These are phyloP conservation scores for Saccharomycopsis crataegensis DNA, from an alignment of 1,139 yeast species.

Conservation along the genomic window DNA sequence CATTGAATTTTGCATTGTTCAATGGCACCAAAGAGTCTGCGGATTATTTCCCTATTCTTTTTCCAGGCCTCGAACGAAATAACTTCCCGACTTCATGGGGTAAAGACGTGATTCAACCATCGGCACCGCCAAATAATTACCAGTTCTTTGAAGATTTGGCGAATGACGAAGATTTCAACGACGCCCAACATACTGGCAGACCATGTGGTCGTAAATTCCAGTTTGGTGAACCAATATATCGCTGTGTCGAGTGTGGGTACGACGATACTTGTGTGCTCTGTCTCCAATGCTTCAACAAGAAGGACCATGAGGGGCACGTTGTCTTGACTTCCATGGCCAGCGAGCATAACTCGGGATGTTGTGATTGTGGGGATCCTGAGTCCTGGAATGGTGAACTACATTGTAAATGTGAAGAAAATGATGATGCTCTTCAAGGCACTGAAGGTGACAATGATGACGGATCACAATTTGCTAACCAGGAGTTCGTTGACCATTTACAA, in stretches of 20 bases:
- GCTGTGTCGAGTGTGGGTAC: slow-evolving; percentile 62
- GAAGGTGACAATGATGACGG: background rate
- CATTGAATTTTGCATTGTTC: slow-evolving; percentile 3
- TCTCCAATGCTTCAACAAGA: slow-evolving; percentile 57
- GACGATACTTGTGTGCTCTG: slow-evolving; percentile 75
- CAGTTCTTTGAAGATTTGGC: slow-evolving; percentile 1
- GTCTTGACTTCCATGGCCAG: slow-evolving; percentile 34
- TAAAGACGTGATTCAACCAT: background rate
- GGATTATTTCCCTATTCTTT: background rate
- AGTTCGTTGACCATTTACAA: slow-evolving; percentile 2
- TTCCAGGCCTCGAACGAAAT: background rate
- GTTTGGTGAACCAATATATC: slow-evolving; percentile 55
- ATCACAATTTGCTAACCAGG: background rate
- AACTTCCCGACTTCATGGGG: background rate
- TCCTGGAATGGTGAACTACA: slow-evolving; percentile 46
- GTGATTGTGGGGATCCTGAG: slow-evolving; percentile 66
- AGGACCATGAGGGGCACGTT: slow-evolving; percentile 59
- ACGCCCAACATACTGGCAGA: slow-evolving; percentile 36
- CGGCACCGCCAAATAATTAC: background rate
- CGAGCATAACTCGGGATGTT: slow-evolving; percentile 50
- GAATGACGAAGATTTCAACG: background rate
- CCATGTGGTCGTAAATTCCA: slow-evolving; percentile 59
- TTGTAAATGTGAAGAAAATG: slow-evolving; percentile 32
- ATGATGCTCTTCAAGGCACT: slow-evolving; percentile 1
- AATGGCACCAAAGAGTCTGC: background rate